Evolutionary conservation across 176 grass and related monocot species (phyloP), one percentile per base, ranked within the genome.

Genomic region (Eragrostis curvula): DNA sequence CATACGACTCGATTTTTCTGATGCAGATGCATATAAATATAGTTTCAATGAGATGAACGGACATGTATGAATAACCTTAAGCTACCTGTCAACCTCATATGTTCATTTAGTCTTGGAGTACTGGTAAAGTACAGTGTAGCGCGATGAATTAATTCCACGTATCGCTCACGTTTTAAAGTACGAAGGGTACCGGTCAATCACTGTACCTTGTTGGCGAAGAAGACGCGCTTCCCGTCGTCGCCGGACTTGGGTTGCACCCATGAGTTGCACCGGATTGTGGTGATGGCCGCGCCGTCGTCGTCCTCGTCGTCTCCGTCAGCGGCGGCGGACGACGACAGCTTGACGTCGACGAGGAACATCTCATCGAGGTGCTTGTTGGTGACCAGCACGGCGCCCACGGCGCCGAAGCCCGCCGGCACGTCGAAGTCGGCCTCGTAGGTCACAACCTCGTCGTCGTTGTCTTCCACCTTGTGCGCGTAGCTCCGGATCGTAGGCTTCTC

Each of bases 141-240:
- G 5, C 2, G n/a, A 56, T 18, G 7, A 32, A 7, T 78, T 50
- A 74, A 55, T 21, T 50, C 25, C 70, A 12, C 16, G 6, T 12
- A 73, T 2, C 8, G 23, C 7, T 74, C 70, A 73, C 27, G 47
- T 9, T 29, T 9, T 29, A 63, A 30, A 25, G 25, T 63, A 63
- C 0, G 21, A 64, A 0, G 6, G 55, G 21, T 28, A 41, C 52
- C 3, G 3, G 44, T 13, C 10, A 0, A 10, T 60, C 42, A 32
- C 61, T 1, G 75, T 89, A 89, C 95, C 95, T 97, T 92, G 89
- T 89, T 89, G 32, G 59, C 87, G 84, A 97, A 97, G 92, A 97
- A 97, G 62, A 92, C 65, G 53, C 90, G 91, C 81, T 89, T 94
- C 36, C 80, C 64, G 13, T 16, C 64, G 50, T 68, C 70, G 27